These are phyloP conservation scores for Hypholoma fasciculare DNA, from an alignment of 768 basidiomycete genomes.

Conservation along the genomic window DNA sequence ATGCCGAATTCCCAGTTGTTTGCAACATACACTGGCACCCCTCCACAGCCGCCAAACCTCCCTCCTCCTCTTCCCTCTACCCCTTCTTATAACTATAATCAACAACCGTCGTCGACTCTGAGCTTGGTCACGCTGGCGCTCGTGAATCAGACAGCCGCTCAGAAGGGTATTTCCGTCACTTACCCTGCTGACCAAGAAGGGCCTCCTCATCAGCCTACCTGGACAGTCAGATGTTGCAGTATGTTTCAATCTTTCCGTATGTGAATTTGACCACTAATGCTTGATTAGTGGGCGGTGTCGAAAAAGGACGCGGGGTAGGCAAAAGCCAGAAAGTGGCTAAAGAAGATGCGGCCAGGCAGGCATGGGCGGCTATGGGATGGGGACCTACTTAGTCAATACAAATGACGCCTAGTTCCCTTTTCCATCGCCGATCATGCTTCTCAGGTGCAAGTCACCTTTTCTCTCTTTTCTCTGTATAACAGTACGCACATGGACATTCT, in stretches of 20 bases:
- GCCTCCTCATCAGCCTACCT: conserved; percentile 54
- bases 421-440: conserved; percentile 22
- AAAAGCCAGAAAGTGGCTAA: conserved; percentile 68
- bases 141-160: conserved; percentile 54
- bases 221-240: conserved; percentile 58
- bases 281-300: conserved; percentile 47
- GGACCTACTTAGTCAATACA: conserved; percentile 25
- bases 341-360: conserved; percentile 64
- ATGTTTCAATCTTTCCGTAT: conserved; percentile 17
- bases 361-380: conserved; percentile 57
- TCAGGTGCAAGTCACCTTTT: conserved; percentile 15
- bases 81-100: neutral
- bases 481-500: neutral
- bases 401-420: conserved; percentile 18
- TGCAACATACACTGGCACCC: neutral
- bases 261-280: neutral
- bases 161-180: conserved; percentile 41
- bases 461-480: conserved; percentile 6
- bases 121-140: conserved; percentile 43
- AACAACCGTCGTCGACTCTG: conserved; percentile 8
- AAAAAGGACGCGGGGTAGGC: conserved; percentile 49
- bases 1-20: neutral
- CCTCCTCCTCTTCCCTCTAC: neutral
- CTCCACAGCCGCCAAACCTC: neutral
- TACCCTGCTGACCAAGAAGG: conserved; percentile 50